Evolutionary conservation across 192 early-diverging fungal species (phyloP).

Genomic region (Linderina pennispora): DNA sequence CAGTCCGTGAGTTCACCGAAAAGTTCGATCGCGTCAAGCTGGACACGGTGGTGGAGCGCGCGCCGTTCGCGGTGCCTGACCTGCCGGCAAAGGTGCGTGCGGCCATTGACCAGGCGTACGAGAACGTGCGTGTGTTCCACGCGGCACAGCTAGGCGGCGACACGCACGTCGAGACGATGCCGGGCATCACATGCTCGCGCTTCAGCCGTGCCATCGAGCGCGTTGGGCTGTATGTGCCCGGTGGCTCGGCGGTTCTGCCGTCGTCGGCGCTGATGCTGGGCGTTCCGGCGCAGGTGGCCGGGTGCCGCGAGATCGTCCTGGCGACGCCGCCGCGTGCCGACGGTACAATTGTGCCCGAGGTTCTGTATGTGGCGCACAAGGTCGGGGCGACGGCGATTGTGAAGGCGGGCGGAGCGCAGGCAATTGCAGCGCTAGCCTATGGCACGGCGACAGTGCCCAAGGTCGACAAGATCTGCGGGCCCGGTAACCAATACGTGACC

Average conservation of each 20-base stretch:
- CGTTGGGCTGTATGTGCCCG: conserved; percentile 97
- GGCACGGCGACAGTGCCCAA: conserved; percentile 95
- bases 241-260: conserved; percentile 94
- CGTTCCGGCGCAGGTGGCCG: conserved; percentile 95
- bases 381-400: conserved; percentile 89
- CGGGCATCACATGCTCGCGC: conserved; percentile 90
- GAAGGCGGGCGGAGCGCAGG: conserved; percentile 95
- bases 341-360: conserved; percentile 90
- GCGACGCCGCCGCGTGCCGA: conserved; percentile 92
- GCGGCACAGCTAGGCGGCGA: conserved; percentile 74
- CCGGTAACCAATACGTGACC: conserved; percentile 99
- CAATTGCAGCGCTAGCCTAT: conserved; percentile 98
- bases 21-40: conserved; percentile 89
- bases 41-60: conserved; percentile 61
- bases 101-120: conserved; percentile 94
- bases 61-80: conserved; percentile 70
- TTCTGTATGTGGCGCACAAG: conserved; percentile 97
- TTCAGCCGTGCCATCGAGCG: conserved; percentile 92
- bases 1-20: conserved; percentile 73
- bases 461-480: conserved; percentile 99
- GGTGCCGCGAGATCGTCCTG: conserved; percentile 91
- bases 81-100: conserved; percentile 56
- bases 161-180: conserved; percentile 92
- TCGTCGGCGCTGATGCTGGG: conserved; percentile 96
- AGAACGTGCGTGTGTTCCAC: conserved; percentile 92